Conservation (phyloP, 129 eudicot species). For the Tagetes erecta region DNA sequence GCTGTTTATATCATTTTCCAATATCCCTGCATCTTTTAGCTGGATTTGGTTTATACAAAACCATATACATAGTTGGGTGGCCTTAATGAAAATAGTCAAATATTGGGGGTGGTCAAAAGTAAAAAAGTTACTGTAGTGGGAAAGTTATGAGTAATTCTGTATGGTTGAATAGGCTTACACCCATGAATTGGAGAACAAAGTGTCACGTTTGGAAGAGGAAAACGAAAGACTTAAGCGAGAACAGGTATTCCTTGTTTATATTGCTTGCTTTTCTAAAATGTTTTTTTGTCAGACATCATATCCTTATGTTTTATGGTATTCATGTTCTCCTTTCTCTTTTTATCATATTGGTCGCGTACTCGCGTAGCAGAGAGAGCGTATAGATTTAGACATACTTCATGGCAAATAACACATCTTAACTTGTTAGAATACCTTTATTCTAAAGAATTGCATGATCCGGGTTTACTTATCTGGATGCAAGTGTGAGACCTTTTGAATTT, state of each 20-base stretch:
- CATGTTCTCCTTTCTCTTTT: neutral
- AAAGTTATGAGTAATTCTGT: neutral
- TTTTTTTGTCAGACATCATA: neutral
- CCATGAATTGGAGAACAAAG: conserved; percentile 84
- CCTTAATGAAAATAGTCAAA: neutral
- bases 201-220: conserved; percentile 83
- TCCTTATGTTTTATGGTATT: neutral
- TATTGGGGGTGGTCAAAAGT: neutral
- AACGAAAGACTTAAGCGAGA: conserved; percentile 74
- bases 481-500: neutral
- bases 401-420: neutral
- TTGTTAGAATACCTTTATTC: conserved; percentile 2
- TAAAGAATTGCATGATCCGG: neutral
- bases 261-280: neutral
- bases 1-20: neutral
- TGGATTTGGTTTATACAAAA: neutral
- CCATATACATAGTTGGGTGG: neutral
- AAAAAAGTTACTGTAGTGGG: neutral
- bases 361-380: neutral
- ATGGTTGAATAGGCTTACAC: conserved; percentile 71
- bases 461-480: neutral
- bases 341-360: neutral
- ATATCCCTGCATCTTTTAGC: neutral
- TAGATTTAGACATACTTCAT: conserved; percentile 5
- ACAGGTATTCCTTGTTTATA: conserved; percentile 40